Percentiles rank a stretch among this genome's conserved stretches.
These are phyloP conservation scores for Linum usitatissimum DNA, from an alignment of 345 rosid species.

Conservation along the genomic window DNA sequence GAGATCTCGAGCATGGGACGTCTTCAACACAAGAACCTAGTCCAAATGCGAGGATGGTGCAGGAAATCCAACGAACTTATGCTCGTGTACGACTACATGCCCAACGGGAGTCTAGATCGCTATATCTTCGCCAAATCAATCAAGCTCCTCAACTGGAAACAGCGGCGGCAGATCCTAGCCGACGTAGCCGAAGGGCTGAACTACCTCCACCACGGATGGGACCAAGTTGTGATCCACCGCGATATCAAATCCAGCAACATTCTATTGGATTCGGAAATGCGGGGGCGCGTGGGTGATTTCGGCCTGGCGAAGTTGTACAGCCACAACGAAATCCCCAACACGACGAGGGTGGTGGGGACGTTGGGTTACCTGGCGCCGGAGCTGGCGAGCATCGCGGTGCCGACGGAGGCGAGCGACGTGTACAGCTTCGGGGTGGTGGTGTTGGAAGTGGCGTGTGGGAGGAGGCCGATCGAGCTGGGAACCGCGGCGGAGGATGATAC, in stretches of 20 bases:
- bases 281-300: slow-evolving; percentile 78
- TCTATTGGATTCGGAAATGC: slow-evolving; percentile 63
- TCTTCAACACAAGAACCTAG: slow-evolving; percentile 74
- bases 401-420: slow-evolving; percentile 62
- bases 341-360: slow-evolving; percentile 81
- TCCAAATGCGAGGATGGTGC: slow-evolving; percentile 87
- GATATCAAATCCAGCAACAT: slow-evolving; percentile 84
- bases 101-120: slow-evolving; percentile 54
- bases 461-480: slow-evolving; percentile 50
- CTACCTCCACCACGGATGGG: slow-evolving; percentile 90
- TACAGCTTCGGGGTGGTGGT: slow-evolving; percentile 85
- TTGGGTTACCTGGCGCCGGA: slow-evolving; percentile 87
- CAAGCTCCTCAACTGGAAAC: slow-evolving; percentile 47
- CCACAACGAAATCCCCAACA: slow-evolving; percentile 66
- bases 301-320: slow-evolving; percentile 69
- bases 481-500: slow-evolving; percentile 37
- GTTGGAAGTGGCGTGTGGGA: slow-evolving; percentile 67
- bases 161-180: slow-evolving; percentile 66
- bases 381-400: slow-evolving; percentile 42
- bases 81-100: slow-evolving; percentile 30
- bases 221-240: slow-evolving; percentile 72
- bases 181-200: slow-evolving; percentile 72
- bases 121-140: slow-evolving; percentile 56
- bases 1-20: slow-evolving; percentile 87
- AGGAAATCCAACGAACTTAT: slow-evolving; percentile 55